Evolutionary conservation across 306 rosid species (phyloP), one percentile per base, ranked within the genome.

Genomic region (Ochetophila trinervis): DNA sequence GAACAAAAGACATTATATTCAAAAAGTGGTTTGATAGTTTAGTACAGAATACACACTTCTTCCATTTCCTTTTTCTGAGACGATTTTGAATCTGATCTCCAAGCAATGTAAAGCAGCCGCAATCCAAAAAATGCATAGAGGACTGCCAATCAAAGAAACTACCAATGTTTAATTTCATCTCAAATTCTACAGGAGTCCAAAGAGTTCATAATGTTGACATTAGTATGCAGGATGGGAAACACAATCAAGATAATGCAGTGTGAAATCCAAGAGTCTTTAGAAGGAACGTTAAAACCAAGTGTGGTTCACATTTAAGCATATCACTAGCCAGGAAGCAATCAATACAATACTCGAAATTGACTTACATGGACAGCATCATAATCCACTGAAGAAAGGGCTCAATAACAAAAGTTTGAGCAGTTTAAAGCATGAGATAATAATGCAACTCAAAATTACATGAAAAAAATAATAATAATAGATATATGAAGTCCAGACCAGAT

Each of bases 61-160:
- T 93, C 99, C 76, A 93, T 90, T 86, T 93, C 99, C 67, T 93
- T 93, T 83, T 93, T 93, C 84, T 88, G 94, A 49, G 99, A 93
- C 52, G 88, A 51, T 86, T 90, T 93, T 62, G 99, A 62, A 66
- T 93, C 99, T 61, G 97, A 84, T 80, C 91, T 93, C 97, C 99
- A 93, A 35, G 99, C 99, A 79, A 93, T 90, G 79, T 93, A 93
- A 72, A 93, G 88, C 69, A 93, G 59, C 56, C 99, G 83, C 80
- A 88, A 74, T 54, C 99, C 99, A 70, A 93, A 93, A 83, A 93
- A 90, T 22, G 82, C 82, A 75, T 93, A 93, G 36, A 93, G 95
- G 74, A 93, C 99, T 93, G 99, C 84, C 15, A 45, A 57, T 40
- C 5, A 59, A 70, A 72, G 63, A 63, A 44, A 27, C 70, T 53